phyloP scores from a whole-genome alignment of 108 stramenopile genomes.

The Pseudonitzschia multistriata region DNA sequence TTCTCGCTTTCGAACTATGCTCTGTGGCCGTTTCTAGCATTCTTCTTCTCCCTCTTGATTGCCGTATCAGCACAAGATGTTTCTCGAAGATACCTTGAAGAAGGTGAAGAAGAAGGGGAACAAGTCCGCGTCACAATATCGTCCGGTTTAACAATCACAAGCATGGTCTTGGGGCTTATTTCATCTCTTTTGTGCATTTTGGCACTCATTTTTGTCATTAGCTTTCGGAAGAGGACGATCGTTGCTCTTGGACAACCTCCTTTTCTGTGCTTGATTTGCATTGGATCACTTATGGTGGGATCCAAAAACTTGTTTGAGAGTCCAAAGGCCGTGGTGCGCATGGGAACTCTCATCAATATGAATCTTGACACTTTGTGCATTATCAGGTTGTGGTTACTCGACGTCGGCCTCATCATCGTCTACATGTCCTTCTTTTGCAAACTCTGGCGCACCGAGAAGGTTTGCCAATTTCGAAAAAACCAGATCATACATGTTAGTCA shows the following conservation, averaged over 20 bases:
- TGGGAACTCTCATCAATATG: no score
- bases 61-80: no score
- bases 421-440: slow-evolving; percentile 2
- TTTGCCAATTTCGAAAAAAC: not conserved
- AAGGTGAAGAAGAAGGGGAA: no score
- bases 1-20: no score
- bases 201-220: not conserved
- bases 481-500: not conserved
- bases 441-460: slow-evolving; percentile 6
- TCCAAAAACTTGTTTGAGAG: not conserved
- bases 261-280: slow-evolving; percentile 1
- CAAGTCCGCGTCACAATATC: not conserved
- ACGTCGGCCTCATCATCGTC: not conserved
- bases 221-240: not conserved
- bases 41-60: no score
- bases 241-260: slow-evolving; percentile 3
- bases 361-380: not conserved
- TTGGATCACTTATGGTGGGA: not conserved
- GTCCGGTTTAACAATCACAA: not conserved
- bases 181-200: not conserved
- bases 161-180: not conserved
- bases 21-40: no score
- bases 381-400: not conserved
- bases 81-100: no score
- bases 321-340: not conserved